These are phyloP conservation scores for Cercospora nicotianae DNA, from an alignment of 2,329 filamentous ascomycete genomes.

Conservation along the genomic window DNA sequence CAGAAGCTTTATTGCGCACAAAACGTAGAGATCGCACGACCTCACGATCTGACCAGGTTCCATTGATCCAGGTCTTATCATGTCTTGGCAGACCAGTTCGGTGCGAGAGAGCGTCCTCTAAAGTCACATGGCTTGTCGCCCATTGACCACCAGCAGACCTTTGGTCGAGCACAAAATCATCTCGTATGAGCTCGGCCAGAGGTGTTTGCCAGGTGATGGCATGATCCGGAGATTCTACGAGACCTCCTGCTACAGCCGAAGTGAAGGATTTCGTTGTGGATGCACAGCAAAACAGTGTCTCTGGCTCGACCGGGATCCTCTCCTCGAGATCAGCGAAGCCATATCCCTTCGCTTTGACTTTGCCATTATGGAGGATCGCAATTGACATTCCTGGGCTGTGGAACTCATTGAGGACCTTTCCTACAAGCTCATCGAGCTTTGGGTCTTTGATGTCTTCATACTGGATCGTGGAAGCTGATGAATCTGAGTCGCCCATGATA, in stretches of 20 bases:
- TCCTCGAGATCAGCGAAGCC: constrained; percentile 11
- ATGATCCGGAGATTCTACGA: constrained; percentile 32
- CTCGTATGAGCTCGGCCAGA: constrained; percentile 39
- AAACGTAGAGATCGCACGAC: constrained; percentile 46
- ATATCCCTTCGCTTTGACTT: constrained; percentile 24
- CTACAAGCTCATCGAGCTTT: constrained; percentile 21
- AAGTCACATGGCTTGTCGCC: constrained; percentile 33
- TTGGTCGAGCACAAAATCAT: constrained; percentile 40
- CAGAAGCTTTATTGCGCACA: constrained; percentile 30
- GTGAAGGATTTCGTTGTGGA: constrained; percentile 39
- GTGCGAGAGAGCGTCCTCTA: constrained; percentile 41
- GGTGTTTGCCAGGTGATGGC: constrained; percentile 41
- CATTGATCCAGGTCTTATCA: constrained; percentile 32
- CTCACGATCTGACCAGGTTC: constrained; percentile 38
- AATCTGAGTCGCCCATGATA: not conserved
- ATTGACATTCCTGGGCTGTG: constrained; percentile 28
- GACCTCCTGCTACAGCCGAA: constrained; percentile 28
- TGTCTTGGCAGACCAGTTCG: constrained; percentile 41
- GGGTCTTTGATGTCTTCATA: constrained; percentile 17
- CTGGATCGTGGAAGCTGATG: not conserved
- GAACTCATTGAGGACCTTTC: constrained; percentile 21
- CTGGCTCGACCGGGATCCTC: constrained; percentile 25
- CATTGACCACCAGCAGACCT: constrained; percentile 23
- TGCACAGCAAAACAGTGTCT: constrained; percentile 34
- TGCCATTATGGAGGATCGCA: constrained; percentile 20